Evolutionary conservation across 805 yeast species (phyloP).

Genomic region (Brettanomyces anomalus): DNA sequence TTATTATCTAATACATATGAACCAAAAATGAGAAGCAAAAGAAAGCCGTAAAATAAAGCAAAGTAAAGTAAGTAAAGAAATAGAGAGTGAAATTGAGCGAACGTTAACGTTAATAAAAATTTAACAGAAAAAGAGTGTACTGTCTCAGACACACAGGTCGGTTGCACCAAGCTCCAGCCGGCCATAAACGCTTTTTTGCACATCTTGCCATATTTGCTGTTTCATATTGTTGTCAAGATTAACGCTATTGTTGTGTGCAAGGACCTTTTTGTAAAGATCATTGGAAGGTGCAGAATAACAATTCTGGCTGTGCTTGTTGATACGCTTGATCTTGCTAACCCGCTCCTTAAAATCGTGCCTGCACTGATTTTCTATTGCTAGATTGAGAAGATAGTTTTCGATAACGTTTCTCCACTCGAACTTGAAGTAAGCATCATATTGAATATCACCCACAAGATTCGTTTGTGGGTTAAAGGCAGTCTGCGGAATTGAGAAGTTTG

Average conservation of each 20-base stretch:
- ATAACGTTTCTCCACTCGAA: slow-evolving; percentile 66
- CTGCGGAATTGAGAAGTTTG: slow-evolving; percentile 16
- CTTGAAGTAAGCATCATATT: slow-evolving; percentile 21
- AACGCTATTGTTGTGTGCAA: slow-evolving; percentile 13
- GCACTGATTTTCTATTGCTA: slow-evolving; percentile 66
- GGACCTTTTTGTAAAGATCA: slow-evolving; percentile 18
- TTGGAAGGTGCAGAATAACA: slow-evolving; percentile 2
- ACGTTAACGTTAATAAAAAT: neutral
- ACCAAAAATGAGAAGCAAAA: neutral
- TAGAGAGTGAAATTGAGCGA: neutral
- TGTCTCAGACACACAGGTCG: neutral
- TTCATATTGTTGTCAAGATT: slow-evolving; percentile 39
- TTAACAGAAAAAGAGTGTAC: neutral
- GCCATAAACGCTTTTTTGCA: slow-evolving; percentile 50
- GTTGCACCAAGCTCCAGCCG: slow-evolving; percentile 39
- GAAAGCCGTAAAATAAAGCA: neutral
- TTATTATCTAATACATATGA: neutral
- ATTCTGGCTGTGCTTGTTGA: slow-evolving; percentile 12
- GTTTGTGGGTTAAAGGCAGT: slow-evolving; percentile 12
- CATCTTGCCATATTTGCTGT: slow-evolving; percentile 51
- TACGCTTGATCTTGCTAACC: slow-evolving; percentile 38
- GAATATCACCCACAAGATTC: slow-evolving; percentile 8
- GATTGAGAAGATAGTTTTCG: slow-evolving; percentile 55
- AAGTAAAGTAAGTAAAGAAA: neutral
- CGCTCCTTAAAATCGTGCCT: slow-evolving; percentile 50